phyloP scores from a whole-genome alignment of 2,329 filamentous ascomycete genomes.

The Penicillium digitatum region DNA sequence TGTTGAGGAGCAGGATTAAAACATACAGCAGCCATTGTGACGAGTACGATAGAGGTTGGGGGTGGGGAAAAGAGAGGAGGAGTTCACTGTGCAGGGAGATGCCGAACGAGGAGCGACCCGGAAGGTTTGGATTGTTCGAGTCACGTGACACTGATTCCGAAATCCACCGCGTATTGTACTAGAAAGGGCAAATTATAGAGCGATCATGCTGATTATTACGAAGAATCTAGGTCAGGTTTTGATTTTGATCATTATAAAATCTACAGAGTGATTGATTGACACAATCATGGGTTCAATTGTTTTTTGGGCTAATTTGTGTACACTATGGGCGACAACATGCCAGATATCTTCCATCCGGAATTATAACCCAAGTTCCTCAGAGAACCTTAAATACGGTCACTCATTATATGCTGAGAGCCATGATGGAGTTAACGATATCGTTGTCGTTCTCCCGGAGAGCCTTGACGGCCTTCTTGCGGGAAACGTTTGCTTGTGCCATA shows the following conservation, averaged over 20 bases:
- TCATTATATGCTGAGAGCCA: slow-evolving; percentile 80
- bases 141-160: slow-evolving; percentile 30
- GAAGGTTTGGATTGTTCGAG: slow-evolving; percentile 36
- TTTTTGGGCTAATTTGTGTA: slow-evolving; percentile 37
- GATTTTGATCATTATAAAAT: not conserved
- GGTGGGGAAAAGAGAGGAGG: slow-evolving; percentile 30
- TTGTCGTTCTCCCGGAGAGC: slow-evolving; percentile 96
- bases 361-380: slow-evolving; percentile 31
- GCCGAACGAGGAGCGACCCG: slow-evolving; percentile 36
- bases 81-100: slow-evolving; percentile 35
- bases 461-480: slow-evolving; percentile 97
- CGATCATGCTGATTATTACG: not conserved
- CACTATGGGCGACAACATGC: slow-evolving; percentile 28
- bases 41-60: slow-evolving; percentile 24
- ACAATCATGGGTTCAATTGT: slow-evolving; percentile 29
- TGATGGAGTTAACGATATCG: slow-evolving; percentile 99
- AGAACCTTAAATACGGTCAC: slow-evolving; percentile 16
- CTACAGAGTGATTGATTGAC: slow-evolving; percentile 10
- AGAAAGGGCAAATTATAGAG: not conserved
- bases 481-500: slow-evolving; percentile 96
- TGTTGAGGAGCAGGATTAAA: not conserved
- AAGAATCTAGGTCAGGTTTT: not conserved
- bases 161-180: slow-evolving; percentile 4
- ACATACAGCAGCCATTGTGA: slow-evolving; percentile 46
- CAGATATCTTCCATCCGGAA: slow-evolving; percentile 20